phyloP scores from a whole-genome alignment of 2,329 filamentous ascomycete genomes.

The Paramyrothecium sp. region DNA sequence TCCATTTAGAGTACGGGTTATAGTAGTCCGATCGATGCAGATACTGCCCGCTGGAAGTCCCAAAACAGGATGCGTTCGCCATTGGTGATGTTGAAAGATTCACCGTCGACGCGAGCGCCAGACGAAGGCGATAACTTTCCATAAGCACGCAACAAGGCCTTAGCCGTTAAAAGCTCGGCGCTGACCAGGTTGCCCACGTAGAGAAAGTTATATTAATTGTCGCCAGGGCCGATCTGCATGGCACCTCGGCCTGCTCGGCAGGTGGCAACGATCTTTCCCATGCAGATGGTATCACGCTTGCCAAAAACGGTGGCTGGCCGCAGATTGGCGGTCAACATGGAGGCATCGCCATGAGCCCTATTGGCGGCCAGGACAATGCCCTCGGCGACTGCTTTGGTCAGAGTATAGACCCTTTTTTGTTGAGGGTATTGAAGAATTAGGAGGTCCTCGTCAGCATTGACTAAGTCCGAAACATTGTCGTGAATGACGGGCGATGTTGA shows the following conservation, averaged over 20 bases:
- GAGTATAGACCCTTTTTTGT: neutral
- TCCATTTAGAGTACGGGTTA: neutral
- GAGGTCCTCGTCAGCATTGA: neutral
- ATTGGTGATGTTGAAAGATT: neutral
- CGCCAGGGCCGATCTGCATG: neutral
- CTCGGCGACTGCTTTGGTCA: neutral
- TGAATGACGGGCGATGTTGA: neutral
- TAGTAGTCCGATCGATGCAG: neutral
- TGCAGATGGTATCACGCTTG: neutral
- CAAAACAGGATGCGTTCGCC: neutral
- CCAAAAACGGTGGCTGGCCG: neutral
- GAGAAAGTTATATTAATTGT: neutral
- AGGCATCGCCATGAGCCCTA: neutral
- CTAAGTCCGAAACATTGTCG: neutral
- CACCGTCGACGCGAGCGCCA: neutral
- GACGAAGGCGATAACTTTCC: neutral
- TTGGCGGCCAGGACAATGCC: neutral
- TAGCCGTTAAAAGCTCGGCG: neutral
- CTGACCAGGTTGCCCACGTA: neutral
- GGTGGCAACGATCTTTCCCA: neutral
- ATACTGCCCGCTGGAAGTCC: neutral
- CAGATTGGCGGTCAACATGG: neutral
- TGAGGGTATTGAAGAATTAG: neutral
- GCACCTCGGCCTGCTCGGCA: neutral
- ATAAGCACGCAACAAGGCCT: neutral